A percentile compares a stretch with the other conserved stretches of the same genome.
Evolutionary conservation across 2,329 filamentous ascomycete genomes (phyloP).

Genomic region (Golovinomyces cichoracearum): DNA sequence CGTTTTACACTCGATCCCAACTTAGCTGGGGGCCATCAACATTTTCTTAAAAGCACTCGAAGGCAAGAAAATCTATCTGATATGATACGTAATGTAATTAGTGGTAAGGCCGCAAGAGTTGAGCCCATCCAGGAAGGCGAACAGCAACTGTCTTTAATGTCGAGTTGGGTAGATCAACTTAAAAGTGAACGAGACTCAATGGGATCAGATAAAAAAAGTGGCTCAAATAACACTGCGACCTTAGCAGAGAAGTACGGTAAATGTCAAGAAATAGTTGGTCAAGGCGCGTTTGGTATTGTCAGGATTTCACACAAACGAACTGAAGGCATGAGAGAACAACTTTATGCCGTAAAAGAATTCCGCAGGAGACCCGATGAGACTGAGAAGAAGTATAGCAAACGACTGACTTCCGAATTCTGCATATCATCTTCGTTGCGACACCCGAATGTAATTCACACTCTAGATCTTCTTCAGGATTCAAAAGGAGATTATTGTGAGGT

Average conservation of each 20-base stretch:
- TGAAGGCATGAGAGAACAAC: slow-evolving; percentile 56
- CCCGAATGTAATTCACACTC: slow-evolving; percentile 91
- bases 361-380: slow-evolving; percentile 81
- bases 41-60: slow-evolving; percentile 68
- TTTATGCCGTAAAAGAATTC: slow-evolving; percentile 97
- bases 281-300: slow-evolving; percentile 90
- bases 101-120: slow-evolving; percentile 52
- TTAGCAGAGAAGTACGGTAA: slow-evolving; percentile 95
- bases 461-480: slow-evolving; percentile 81
- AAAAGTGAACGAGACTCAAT: slow-evolving; percentile 62
- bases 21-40: slow-evolving; percentile 48
- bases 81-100: slow-evolving; percentile 64
- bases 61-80: slow-evolving; percentile 86
- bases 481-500: slow-evolving; percentile 98
- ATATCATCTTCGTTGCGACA: slow-evolving; percentile 92
- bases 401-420: slow-evolving; percentile 89
- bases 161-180: slow-evolving; percentile 83
- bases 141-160: slow-evolving; percentile 73
- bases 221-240: slow-evolving; percentile 47
- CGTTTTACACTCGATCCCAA: slow-evolving; percentile 27
- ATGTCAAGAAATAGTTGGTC: slow-evolving; percentile 87
- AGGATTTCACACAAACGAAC: slow-evolving; percentile 91
- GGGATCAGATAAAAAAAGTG: slow-evolving; percentile 50
- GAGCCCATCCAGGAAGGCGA: slow-evolving; percentile 33
- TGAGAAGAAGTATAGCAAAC: slow-evolving; percentile 92